phyloP scores from a whole-genome alignment of 1,139 yeast genomes.

The Diutina mesorugosa region DNA sequence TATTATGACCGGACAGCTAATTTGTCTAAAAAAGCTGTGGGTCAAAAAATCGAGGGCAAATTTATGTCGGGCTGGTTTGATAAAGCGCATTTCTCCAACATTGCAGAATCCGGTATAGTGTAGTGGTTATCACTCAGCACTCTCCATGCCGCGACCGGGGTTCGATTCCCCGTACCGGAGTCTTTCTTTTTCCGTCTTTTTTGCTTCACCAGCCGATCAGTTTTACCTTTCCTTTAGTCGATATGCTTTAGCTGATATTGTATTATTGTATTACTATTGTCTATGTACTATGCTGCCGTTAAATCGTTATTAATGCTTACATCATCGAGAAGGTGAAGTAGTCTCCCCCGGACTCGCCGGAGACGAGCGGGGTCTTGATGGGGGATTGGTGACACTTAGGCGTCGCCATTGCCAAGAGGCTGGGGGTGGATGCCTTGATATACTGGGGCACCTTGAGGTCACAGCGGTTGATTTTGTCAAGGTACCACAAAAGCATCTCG shows the following conservation, averaged over 20 bases:
- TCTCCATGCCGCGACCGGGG: conserved; percentile 2
- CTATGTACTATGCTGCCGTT: not conserved
- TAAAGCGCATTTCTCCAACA: too few relatives aligned
- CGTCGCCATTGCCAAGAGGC: not conserved
- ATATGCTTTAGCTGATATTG: too few relatives aligned
- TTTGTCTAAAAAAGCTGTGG: too few relatives aligned
- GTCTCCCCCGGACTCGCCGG: not conserved
- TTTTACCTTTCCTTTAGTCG: too few relatives aligned
- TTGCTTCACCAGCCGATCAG: not conserved
- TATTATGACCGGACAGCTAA: too few relatives aligned
- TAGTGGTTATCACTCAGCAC: conserved; percentile 1
- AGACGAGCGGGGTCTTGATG: not conserved
- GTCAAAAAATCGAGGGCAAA: too few relatives aligned
- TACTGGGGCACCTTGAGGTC: not conserved
- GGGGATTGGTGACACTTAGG: not conserved
- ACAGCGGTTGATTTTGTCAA: not conserved
- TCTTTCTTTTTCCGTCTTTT: not conserved
- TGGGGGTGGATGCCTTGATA: not conserved
- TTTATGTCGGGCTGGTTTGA: too few relatives aligned
- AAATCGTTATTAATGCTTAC: not conserved
- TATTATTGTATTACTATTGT: too few relatives aligned
- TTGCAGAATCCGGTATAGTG: not conserved
- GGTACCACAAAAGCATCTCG: conserved; percentile 14
- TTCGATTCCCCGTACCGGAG: conserved; percentile 2
- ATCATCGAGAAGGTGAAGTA: not conserved